Base-by-base conservation (phyloP, 2,329 filamentous ascomycete species). In the Penicillium paneum region DNA sequence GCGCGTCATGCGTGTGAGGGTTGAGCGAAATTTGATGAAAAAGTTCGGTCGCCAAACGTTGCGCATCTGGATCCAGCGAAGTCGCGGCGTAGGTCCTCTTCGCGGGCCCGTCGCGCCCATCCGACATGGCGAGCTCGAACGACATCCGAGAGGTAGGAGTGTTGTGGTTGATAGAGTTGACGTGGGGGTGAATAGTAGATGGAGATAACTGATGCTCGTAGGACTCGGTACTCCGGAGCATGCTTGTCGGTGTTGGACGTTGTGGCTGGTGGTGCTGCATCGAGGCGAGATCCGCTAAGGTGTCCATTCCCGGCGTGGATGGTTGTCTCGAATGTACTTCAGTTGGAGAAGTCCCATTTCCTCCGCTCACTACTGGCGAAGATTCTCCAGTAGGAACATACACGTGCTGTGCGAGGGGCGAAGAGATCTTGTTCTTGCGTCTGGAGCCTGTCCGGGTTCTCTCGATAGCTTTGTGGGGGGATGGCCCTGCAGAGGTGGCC, bases 231-330 rank as follows among this genome's bases (percentile, higher is more conserved):
- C 61, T 71, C 41, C 73, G 66, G 24, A 75, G 57, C 39, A 74
- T 66, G 29, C 42, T 63, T n/a, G 71, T 61, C 26, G 74, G 66
- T 49, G 69, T 76, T 38, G 70, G 66, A 29, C 72, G 71, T 51
- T 73, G 69, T 8, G 73, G 71, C 53, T 77, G 75, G 49, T 76
- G 76, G 51, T 74, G 74, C 63, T 78, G 77, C 70, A 78, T 76
- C 13, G 75, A 74, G 35, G 76, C 76, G 29, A 78, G 64, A 56
- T 79, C 77, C 28, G 76, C 76, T 50, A 79, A 63, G n/a, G 75
- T 74, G 57, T 79, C 77, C 70, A 79, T 78, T n/a, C 74, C 76
- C 3, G 74, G 71, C 5, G 76, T 77, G 12, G 77, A 76, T 2
- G 73, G 68, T 36, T 75, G 72, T 57, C 75, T 68, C 21, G 70